Base-by-base conservation (phyloP, 192 early-diverging fungal genomes). In the Coemansia pectinata region DNA sequence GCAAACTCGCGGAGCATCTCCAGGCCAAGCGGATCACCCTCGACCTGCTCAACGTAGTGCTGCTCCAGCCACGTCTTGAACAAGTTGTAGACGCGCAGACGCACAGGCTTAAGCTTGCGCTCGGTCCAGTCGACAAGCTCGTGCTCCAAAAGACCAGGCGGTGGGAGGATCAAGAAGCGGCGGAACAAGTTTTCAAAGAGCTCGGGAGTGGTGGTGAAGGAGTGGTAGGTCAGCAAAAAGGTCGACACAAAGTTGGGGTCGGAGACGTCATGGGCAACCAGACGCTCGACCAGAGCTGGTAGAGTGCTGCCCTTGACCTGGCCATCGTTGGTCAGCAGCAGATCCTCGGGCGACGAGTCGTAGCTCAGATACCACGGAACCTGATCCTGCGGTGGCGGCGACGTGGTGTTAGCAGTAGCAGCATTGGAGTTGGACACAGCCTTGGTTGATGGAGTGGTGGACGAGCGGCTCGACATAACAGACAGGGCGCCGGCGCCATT, bases 61-160 rank as follows among this genome's bases (percentile, higher is more conserved):
- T 85, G 88, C 82, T 99, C 97, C 8, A 98, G 78, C 97, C 97
- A 99, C n/a, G 84, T 90, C 81, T 97, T 99, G 72, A 98, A 86
- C 39, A 97, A 86, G 72, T 96, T 97, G 85, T 90, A 96, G 1
- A 98, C 96, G 21, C 95, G 93, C 60, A 97, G 87, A n/a, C 96
- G 91, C 57, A 99, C 85, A 14, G 95, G 89, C 52, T 89, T 95
- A 70, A 90, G 87, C 75, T 98, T 98, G 70, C 88, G 89, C 63
- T 94, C 92, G 14, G 65, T 84, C 96, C 96, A 99, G 17, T 87
- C 72, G n/a, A 85, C 79, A 36, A 89, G 61, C 76, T 99, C 92
- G 40, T 86, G 73, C 0, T 67, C 70, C 9, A 70, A 82, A 47
- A 99, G 70, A 15, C 78, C 87, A 19, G 60, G 45, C 1, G 95